A percentile compares a stretch with the other conserved stretches of the same genome.
Conservation (phyloP, 192 early-diverging fungal species). For the Glomus cerebriforme region DNA sequence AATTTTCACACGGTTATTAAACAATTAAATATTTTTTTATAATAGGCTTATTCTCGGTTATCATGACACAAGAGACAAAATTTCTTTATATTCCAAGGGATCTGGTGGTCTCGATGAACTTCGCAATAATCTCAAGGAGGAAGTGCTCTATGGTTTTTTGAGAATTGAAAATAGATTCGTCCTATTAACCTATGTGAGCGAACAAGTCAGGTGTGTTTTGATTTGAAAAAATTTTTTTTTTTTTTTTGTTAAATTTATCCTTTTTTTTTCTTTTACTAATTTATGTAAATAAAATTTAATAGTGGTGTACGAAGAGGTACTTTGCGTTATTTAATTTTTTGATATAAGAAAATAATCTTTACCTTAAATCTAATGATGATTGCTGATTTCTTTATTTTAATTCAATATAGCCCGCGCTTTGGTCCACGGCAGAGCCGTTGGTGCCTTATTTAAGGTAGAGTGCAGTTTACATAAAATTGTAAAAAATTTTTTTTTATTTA, state of each 20-base stretch:
- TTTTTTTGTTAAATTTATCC: conserved; percentile 13
- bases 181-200: conserved; percentile 59
- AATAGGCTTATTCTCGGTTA: conserved; percentile 65
- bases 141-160: conserved; percentile 62
- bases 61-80: conserved; percentile 63
- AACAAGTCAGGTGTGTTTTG: conserved; percentile 58
- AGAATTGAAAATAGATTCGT: conserved; percentile 60
- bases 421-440: conserved; percentile 66
- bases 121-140: conserved; percentile 53
- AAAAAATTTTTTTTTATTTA: conserved; percentile 35
- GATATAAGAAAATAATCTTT: neutral
- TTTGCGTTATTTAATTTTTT: neutral
- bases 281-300: neutral
- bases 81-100: conserved; percentile 61
- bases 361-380: too few species aligned
- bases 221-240: neutral
- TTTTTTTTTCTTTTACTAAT: neutral
- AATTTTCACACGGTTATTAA: neutral
- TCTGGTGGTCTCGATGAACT: conserved; percentile 57
- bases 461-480: conserved; percentile 36
- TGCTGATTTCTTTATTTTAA: neutral
- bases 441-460: conserved; percentile 52
- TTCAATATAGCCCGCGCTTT: conserved; percentile 54
- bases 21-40: neutral
- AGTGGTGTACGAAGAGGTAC: conserved; percentile 26